A percentile compares a stretch with the other conserved stretches of the same genome.
Conservation (phyloP, 202 grass and related monocot species). For the Panicum hallii region DNA sequence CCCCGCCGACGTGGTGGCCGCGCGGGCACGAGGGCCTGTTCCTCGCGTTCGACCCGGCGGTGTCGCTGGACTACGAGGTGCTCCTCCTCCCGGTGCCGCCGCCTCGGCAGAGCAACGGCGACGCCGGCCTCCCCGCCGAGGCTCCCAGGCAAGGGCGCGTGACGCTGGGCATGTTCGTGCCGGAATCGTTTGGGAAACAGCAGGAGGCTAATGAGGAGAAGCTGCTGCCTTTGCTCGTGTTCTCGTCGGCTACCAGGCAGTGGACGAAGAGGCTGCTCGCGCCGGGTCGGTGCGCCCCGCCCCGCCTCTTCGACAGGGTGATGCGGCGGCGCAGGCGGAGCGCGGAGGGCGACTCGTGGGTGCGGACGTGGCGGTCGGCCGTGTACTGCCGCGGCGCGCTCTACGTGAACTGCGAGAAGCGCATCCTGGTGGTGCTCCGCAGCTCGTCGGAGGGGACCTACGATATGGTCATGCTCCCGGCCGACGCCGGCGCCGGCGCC, state of each 20-base stretch:
- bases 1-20: slow-evolving; percentile 41
- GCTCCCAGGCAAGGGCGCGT: not conserved
- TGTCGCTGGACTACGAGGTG: slow-evolving; percentile 24
- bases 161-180: slow-evolving; percentile 26
- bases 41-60: slow-evolving; percentile 34
- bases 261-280: not conserved
- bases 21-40: not conserved
- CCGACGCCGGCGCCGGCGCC: not conserved
- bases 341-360: not conserved
- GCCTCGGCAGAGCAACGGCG: not conserved
- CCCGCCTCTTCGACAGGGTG: slow-evolving; percentile 14
- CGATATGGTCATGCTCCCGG: slow-evolving; percentile 1
- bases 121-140: not conserved
- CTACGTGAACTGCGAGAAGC: slow-evolving; percentile 16
- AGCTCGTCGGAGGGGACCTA: slow-evolving; percentile 19
- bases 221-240: slow-evolving; percentile 1
- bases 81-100: slow-evolving; percentile 27
- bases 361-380: slow-evolving; percentile 3
- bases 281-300: slow-evolving; percentile 10
- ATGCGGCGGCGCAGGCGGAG: not conserved
- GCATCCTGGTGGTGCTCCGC: slow-evolving; percentile 18
- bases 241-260: slow-evolving; percentile 25
- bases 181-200: not conserved
- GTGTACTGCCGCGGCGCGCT: not conserved
- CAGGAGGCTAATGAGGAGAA: not conserved